Evolutionary conservation across 192 early-diverging fungal species (phyloP).

Genomic region (Ambispora gerdemannii): DNA sequence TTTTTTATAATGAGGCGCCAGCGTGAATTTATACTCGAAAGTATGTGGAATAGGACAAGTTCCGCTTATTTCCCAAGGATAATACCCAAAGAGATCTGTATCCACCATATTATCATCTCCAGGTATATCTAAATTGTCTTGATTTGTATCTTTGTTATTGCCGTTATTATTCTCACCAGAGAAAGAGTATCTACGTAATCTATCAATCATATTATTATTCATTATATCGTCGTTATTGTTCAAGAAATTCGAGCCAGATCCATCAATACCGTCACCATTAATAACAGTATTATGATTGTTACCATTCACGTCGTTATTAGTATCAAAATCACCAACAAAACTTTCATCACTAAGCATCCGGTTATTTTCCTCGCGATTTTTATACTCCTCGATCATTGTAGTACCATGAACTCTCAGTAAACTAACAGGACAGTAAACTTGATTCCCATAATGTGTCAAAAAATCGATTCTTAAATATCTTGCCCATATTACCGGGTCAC

Average conservation of each 20-base stretch:
- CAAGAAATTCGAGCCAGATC: background rate
- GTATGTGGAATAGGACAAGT: no score
- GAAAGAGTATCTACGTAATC: constrained; percentile 32
- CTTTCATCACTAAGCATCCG: constrained; percentile 32
- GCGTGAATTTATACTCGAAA: no score
- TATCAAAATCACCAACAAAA: constrained; percentile 30
- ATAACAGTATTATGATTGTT: no score
- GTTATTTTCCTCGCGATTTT: constrained; percentile 53
- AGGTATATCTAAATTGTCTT: no score
- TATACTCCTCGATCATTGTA: constrained; percentile 88
- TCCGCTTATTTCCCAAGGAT: no score
- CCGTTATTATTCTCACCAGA: no score
- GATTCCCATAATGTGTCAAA: constrained; percentile 78
- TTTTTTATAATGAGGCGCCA: no score
- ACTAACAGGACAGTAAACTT: constrained; percentile 93
- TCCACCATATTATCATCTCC: no score
- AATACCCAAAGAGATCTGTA: no score
- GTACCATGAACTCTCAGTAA: constrained; percentile 84
- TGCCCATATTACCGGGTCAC: constrained; percentile 71
- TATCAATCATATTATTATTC: background rate
- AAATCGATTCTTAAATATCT: constrained; percentile 90
- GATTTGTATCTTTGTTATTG: no score
- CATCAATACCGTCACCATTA: no score
- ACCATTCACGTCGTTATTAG: constrained; percentile 31
- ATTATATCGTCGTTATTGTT: background rate